Conservation (phyloP, 2,329 filamentous ascomycete genomes). For the Neofusicoccum laricinum region DNA sequence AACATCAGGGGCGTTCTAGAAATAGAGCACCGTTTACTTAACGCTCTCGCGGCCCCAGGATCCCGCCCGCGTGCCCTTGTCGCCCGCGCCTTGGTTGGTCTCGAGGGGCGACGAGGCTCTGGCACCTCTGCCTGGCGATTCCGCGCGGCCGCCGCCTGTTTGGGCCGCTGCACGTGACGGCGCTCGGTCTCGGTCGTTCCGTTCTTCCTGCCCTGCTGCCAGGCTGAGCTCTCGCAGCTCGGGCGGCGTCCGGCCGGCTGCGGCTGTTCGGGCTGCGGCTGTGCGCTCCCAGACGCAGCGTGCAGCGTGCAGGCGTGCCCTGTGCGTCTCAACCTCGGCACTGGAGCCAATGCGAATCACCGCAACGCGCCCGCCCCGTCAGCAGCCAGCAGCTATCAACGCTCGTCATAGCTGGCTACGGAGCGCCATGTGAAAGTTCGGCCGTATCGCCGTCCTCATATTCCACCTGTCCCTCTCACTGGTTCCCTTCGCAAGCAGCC, state of each 20-base stretch:
- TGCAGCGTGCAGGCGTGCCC: background rate
- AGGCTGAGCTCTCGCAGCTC: background rate
- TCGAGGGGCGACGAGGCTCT: background rate
- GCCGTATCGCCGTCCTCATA: background rate
- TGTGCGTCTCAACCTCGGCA: constrained; percentile 5
- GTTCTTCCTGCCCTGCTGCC: background rate
- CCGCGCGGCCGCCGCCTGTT: background rate
- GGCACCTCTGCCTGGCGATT: background rate
- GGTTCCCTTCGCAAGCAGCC: background rate
- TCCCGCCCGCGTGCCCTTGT: background rate
- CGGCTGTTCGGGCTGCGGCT: background rate
- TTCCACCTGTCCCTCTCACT: background rate
- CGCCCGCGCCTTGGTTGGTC: background rate
- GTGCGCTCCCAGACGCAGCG: background rate
- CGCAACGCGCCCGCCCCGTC: background rate
- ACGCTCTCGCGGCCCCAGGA: background rate
- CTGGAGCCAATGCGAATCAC: background rate
- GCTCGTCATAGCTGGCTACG: background rate
- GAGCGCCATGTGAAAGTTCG: constrained; percentile 7
- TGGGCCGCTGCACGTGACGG: background rate
- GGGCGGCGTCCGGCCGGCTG: background rate
- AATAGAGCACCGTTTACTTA: background rate
- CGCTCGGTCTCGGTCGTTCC: too few species aligned
- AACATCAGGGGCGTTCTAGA: constrained; percentile 14
- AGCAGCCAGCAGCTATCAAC: background rate